Evolutionary conservation across 805 yeast genomes (phyloP).

Genomic region (Ascoidea tarda): DNA sequence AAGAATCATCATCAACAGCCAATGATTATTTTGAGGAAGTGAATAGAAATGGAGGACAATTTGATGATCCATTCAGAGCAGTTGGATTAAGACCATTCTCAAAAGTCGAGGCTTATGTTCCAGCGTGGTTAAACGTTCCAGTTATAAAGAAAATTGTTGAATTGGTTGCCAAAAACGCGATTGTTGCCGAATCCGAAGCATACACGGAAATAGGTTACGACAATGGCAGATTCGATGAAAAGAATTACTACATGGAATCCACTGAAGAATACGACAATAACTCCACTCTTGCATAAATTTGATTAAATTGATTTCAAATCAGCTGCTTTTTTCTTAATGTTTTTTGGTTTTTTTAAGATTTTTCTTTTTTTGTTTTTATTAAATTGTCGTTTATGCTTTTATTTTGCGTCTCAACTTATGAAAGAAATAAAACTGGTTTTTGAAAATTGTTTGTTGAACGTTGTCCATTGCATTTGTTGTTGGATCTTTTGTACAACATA

Average conservation of each 20-base stretch:
- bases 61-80: slow-evolving; percentile 71
- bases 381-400: too few species aligned
- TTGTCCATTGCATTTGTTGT: too few species aligned
- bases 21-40: slow-evolving; percentile 50
- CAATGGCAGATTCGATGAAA: slow-evolving; percentile 3
- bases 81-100: slow-evolving; percentile 67
- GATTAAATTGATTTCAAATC: too few species aligned
- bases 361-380: too few species aligned
- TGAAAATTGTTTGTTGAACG: too few species aligned
- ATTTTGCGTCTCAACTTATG: too few species aligned
- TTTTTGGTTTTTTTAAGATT: too few species aligned
- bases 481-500: too few species aligned
- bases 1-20: slow-evolving; percentile 28
- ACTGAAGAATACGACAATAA: neutral
- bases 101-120: slow-evolving; percentile 81
- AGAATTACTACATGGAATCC: slow-evolving; percentile 5
- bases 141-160: slow-evolving; percentile 80
- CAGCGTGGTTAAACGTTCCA: slow-evolving; percentile 87
- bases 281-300: slow-evolving; percentile 1
- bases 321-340: too few species aligned
- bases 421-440: too few species aligned
- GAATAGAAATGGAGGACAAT: slow-evolving; percentile 50
- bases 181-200: slow-evolving; percentile 36
- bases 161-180: slow-evolving; percentile 71
- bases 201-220: slow-evolving; percentile 2